Evolutionary conservation across 2,329 filamentous ascomycete genomes (phyloP).

Genomic region (Cladosporium velox): DNA sequence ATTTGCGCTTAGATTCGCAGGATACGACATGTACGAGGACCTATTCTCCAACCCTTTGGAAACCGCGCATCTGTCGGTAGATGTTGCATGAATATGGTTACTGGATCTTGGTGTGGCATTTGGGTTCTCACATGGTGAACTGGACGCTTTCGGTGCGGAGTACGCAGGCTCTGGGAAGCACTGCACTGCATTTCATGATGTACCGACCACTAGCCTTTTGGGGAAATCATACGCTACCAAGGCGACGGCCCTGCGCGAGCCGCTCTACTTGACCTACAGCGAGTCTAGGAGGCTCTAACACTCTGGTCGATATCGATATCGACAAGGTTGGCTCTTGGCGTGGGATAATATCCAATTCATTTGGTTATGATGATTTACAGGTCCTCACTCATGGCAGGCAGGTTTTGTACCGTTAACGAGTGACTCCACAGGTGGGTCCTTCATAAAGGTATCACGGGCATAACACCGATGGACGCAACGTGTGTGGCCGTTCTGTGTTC

Average conservation of each 20-base stretch:
- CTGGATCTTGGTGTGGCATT: not conserved
- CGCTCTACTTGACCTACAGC: not conserved
- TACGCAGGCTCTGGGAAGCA: not conserved
- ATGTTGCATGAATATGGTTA: not conserved
- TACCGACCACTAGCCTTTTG: not conserved
- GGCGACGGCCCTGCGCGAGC: conserved; percentile 6
- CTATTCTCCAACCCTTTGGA: not conserved
- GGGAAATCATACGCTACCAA: not conserved
- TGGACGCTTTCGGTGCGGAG: not conserved
- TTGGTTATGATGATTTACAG: not conserved
- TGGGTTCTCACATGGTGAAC: not conserved
- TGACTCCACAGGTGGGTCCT: not conserved
- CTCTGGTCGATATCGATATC: not conserved
- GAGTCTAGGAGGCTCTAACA: not conserved
- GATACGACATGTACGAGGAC: not conserved
- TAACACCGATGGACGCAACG: not conserved
- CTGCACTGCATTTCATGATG: not conserved
- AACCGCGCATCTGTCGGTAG: not conserved
- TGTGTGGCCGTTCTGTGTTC: not conserved
- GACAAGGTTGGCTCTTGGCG: not conserved
- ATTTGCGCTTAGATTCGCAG: not conserved
- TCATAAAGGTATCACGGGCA: not conserved
- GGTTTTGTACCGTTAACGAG: not conserved
- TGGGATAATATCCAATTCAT: not conserved
- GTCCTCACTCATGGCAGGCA: not conserved